Percentiles rank a stretch among this genome's conserved stretches.
phyloP scores from a whole-genome alignment of 1,139 yeast species.

The Geotrichum australiense region DNA sequence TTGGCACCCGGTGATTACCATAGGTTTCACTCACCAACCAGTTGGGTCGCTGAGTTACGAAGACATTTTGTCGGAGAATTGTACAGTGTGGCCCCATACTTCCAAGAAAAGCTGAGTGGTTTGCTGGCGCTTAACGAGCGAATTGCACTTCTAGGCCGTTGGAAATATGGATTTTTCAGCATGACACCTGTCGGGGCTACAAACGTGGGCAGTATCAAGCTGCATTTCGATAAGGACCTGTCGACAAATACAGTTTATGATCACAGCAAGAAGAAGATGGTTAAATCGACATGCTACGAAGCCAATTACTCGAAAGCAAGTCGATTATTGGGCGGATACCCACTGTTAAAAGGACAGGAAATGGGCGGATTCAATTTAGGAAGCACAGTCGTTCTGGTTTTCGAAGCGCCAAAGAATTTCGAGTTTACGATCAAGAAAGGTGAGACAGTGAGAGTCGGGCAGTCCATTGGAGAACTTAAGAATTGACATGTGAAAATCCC shows the following conservation, averaged over 20 bases:
- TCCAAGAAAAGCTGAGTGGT: conserved; percentile 80
- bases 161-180: conserved; percentile 95
- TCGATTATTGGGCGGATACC: conserved; percentile 75
- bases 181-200: conserved; percentile 99
- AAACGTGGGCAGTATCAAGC: conserved; percentile 89
- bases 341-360: conserved; percentile 85
- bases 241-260: conserved; percentile 72
- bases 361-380: conserved; percentile 97
- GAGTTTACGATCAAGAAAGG: conserved; percentile 64
- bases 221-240: conserved; percentile 87
- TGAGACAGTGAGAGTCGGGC: conserved; percentile 79
- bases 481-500: no score
- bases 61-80: conserved; percentile 96
- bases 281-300: conserved; percentile 83
- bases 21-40: conserved; percentile 91
- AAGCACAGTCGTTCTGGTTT: conserved; percentile 88
- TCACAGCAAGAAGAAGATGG: conserved; percentile 37
- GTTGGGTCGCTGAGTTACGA: conserved; percentile 91
- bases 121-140: conserved; percentile 90
- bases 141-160: conserved; percentile 88
- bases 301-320: conserved; percentile 87
- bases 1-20: conserved; percentile 98
- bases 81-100: conserved; percentile 94
- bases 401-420: conserved; percentile 85
- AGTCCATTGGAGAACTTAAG: conserved; percentile 59